A percentile compares a stretch with the other conserved stretches of the same genome.
Evolutionary conservation across 1,284 basidiomycete species (phyloP).

Genomic region (Sphagnurus paluster): DNA sequence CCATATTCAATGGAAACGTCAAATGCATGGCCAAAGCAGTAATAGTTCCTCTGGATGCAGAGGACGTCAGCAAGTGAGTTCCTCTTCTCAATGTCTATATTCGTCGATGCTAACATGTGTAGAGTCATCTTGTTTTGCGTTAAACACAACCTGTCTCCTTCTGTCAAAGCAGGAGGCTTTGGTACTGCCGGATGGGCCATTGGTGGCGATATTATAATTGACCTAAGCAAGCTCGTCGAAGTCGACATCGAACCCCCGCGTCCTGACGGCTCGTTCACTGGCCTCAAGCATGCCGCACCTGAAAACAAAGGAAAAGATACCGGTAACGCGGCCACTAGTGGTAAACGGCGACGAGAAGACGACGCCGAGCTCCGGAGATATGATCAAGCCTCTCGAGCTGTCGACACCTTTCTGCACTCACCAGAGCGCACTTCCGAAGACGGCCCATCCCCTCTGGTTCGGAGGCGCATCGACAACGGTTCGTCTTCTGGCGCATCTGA

Average conservation of each 20-base stretch:
- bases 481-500: background rate
- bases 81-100: conserved; percentile 11
- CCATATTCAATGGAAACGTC: conserved; percentile 80
- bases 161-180: conserved; percentile 87
- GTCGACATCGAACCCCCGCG: conserved; percentile 66
- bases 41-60: conserved; percentile 68
- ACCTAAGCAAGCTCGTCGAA: conserved; percentile 67
- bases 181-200: conserved; percentile 89
- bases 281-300: conserved; percentile 51
- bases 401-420: conserved; percentile 56
- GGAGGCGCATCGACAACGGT: conserved; percentile 40
- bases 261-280: conserved; percentile 52
- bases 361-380: conserved; percentile 53
- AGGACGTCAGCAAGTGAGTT: conserved; percentile 72
- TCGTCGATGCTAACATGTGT: conserved; percentile 10
- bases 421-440: conserved; percentile 29
- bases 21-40: conserved; percentile 57
- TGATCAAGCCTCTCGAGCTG: conserved; percentile 50
- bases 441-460: conserved; percentile 40
- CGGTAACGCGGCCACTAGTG: conserved; percentile 25
- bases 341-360: conserved; percentile 59
- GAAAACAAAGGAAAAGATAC: conserved; percentile 55
- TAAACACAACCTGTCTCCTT: conserved; percentile 68
- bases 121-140: conserved; percentile 73
- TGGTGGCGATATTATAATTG: conserved; percentile 81